Evolutionary conservation across 2,329 filamentous ascomycete species (phyloP).

Genomic region (Apiospora aurea): DNA sequence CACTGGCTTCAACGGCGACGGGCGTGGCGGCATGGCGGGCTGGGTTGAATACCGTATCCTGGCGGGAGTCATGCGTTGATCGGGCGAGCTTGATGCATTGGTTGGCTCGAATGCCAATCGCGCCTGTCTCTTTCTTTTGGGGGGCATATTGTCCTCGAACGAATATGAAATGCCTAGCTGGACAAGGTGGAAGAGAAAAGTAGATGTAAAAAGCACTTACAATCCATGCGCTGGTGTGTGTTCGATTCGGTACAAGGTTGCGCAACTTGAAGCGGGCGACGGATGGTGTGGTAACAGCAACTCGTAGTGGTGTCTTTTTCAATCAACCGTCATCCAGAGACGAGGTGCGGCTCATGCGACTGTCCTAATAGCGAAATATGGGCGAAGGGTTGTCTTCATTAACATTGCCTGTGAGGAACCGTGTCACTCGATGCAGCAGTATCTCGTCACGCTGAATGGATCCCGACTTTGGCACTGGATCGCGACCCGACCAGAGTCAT

Average conservation of each 20-base stretch:
- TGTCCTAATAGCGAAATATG: neutral
- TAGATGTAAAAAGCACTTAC: neutral
- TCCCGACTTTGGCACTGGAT: neutral
- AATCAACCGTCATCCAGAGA: neutral
- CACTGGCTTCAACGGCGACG: slow-evolving; percentile 24
- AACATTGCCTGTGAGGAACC: neutral
- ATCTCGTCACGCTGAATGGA: neutral
- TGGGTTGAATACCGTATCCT: slow-evolving; percentile 38
- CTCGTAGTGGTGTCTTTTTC: neutral
- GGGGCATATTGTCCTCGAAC: slow-evolving; percentile 21
- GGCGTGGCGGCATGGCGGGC: slow-evolving; percentile 29
- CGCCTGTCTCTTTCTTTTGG: slow-evolving; percentile 38
- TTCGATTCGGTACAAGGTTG: neutral
- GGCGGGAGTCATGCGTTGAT: slow-evolving; percentile 35
- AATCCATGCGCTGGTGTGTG: neutral
- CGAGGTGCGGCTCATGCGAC: neutral
- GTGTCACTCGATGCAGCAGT: neutral
- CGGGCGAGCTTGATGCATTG: slow-evolving; percentile 33
- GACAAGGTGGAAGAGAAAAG: neutral
- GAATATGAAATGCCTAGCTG: neutral
- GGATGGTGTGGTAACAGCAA: neutral
- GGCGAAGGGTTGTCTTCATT: neutral
- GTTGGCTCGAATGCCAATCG: slow-evolving; percentile 43
- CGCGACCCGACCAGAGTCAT: neutral
- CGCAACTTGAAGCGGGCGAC: neutral